A percentile compares a stretch with the other conserved stretches of the same genome.
Evolutionary conservation across 176 grass and related monocot genomes (phyloP).

Genomic region (Phragmites australis): DNA sequence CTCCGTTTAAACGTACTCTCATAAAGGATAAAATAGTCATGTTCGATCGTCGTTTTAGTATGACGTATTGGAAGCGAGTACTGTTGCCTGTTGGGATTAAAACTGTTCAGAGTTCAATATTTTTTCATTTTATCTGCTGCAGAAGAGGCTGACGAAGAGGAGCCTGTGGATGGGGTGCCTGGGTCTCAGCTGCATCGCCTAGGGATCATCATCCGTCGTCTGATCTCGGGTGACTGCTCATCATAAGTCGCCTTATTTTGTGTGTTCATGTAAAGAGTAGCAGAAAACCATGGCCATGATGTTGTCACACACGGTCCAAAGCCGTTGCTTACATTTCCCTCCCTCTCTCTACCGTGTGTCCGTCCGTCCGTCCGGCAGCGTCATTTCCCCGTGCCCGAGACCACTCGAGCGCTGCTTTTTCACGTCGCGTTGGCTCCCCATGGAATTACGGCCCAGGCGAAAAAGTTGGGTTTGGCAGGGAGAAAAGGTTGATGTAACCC

Average conservation of each 20-base stretch:
- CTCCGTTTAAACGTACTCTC: no score
- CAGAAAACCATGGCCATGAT: conserved; percentile 38
- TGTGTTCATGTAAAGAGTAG: conserved; percentile 21
- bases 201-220: conserved; percentile 30
- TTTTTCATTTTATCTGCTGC: conserved; percentile 6
- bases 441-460: conserved; percentile 16
- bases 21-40: no score
- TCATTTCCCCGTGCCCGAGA: conserved; percentile 50
- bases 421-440: neutral
- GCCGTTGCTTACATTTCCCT: neutral
- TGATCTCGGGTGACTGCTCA: neutral
- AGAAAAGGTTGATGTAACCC: conserved; percentile 16
- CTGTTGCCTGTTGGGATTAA: no score
- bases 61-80: no score
- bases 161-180: conserved; percentile 31
- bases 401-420: conserved; percentile 38
- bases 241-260: conserved; percentile 14
- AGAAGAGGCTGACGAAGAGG: conserved; percentile 38
- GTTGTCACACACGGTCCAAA: conserved; percentile 10
- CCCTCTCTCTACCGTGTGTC: neutral
- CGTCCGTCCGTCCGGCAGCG: conserved; percentile 17
- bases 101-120: no score
- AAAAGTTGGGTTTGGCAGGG: neutral
- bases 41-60: no score
- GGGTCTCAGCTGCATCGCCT: conserved; percentile 33